Evolutionary conservation across 495 filamentous ascomycete genomes (phyloP).

Genomic region (Penicillium robsamsonii): DNA sequence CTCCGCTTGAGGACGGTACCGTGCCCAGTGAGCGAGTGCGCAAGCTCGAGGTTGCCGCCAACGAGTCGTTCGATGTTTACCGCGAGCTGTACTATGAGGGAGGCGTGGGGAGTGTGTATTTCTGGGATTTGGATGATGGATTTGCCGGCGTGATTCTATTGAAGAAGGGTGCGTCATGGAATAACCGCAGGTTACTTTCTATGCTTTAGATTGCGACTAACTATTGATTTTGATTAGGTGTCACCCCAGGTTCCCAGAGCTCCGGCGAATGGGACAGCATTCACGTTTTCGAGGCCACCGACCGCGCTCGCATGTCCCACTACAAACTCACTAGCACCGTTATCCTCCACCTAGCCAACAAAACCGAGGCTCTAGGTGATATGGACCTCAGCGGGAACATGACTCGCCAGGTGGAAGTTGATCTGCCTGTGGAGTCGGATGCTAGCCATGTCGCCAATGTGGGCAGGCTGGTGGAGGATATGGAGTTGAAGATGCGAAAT

Average conservation of each 20-base stretch:
- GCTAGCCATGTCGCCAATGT: conserved; percentile 94
- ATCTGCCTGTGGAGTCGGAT: conserved; percentile 86
- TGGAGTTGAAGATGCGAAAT: conserved; percentile 99
- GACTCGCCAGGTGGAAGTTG: conserved; percentile 91
- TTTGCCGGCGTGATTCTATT: conserved; percentile 94
- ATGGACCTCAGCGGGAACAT: conserved; percentile 97
- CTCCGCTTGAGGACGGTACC: conserved; percentile 73
- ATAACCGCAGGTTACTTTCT: not conserved
- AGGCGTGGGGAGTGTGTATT: conserved; percentile 90
- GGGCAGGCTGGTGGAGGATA: conserved; percentile 93
- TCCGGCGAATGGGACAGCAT: conserved; percentile 96
- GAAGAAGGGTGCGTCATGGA: conserved; percentile 72
- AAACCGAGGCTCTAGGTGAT: conserved; percentile 70
- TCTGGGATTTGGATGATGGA: conserved; percentile 98
- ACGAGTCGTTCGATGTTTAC: conserved; percentile 97
- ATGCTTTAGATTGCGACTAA: conserved; percentile 5
- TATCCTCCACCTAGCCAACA: conserved; percentile 79
- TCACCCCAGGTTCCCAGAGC: conserved; percentile 65
- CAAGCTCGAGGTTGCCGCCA: conserved; percentile 88
- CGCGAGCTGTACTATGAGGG: conserved; percentile 98
- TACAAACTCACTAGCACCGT: conserved; percentile 98
- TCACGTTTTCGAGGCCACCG: conserved; percentile 95
- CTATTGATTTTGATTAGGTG: conserved; percentile 38
- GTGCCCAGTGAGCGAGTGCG: conserved; percentile 82
- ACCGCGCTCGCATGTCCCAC: conserved; percentile 84